These are phyloP conservation scores for Malus fusca DNA, from an alignment of 306 rosid genomes.

Conservation along the genomic window DNA sequence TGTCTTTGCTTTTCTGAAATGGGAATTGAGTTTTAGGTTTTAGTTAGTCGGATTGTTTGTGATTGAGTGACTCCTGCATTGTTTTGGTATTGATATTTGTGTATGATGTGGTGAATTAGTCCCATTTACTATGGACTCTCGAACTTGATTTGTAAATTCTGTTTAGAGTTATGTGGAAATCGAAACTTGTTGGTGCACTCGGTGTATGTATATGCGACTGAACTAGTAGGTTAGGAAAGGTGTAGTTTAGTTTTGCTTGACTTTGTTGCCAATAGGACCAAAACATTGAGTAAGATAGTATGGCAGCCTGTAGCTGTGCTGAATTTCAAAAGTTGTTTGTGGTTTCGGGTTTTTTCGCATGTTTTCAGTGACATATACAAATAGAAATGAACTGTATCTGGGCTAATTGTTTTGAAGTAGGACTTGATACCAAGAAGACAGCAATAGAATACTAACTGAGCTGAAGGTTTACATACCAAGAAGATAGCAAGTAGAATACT, in stretches of 20 bases:
- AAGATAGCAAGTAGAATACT: neutral
- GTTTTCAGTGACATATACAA: neutral
- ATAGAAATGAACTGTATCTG: neutral
- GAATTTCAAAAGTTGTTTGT: neutral
- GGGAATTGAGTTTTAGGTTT: neutral
- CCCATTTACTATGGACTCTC: neutral
- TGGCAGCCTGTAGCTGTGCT: neutral
- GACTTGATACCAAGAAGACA: neutral
- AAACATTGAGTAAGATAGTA: neutral
- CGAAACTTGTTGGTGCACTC: neutral
- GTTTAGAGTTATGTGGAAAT: neutral
- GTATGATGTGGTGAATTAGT: neutral
- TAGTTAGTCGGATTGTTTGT: neutral
- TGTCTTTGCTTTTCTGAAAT: neutral
- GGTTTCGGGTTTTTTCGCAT: neutral
- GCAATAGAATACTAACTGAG: neutral
- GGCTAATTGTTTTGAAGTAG: neutral
- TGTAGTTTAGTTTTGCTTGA: neutral
- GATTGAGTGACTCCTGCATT: neutral
- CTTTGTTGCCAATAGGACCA: neutral
- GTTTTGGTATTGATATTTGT: neutral
- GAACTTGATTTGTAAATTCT: neutral
- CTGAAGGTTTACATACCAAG: neutral
- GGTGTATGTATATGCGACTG: too few species aligned
- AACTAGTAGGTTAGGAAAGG: neutral